Percentiles rank a stretch among this genome's conserved stretches.
phyloP scores from a whole-genome alignment of 1,139 yeast species.

The Hyphopichia burtonii region DNA sequence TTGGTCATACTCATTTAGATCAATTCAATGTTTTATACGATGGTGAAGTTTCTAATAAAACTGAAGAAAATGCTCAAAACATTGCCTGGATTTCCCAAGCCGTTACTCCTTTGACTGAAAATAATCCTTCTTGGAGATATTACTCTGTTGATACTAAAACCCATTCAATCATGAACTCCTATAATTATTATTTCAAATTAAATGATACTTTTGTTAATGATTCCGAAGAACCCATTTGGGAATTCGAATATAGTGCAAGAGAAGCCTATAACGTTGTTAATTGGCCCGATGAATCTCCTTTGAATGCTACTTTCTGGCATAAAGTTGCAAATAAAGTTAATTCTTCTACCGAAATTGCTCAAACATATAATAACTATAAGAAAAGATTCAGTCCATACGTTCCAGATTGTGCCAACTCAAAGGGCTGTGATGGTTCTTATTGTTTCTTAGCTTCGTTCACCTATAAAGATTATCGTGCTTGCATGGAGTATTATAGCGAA shows the following conservation, averaged over 20 bases:
- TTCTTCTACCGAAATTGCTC: not conserved
- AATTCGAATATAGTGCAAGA: constrained; percentile 28
- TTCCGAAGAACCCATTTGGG: constrained; percentile 31
- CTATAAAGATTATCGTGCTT: not conserved
- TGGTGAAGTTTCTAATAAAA: constrained; percentile 14
- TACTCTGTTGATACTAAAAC: constrained; percentile 29
- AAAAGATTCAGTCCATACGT: not conserved
- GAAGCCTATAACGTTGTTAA: constrained; percentile 25
- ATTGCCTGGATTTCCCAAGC: constrained; percentile 32
- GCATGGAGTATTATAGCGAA: not conserved
- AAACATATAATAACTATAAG: not conserved
- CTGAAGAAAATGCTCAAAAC: constrained; percentile 14
- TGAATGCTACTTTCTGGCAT: constrained; percentile 31
- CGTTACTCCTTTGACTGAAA: constrained; percentile 25
- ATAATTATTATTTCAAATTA: constrained; percentile 28
- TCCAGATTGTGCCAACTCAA: not conserved
- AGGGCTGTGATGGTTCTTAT: not conserved
- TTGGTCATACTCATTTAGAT: constrained; percentile 27
- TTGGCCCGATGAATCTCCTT: constrained; percentile 25
- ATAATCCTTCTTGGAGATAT: constrained; percentile 34
- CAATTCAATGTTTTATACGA: constrained; percentile 25
- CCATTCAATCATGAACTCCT: constrained; percentile 27
- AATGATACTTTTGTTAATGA: constrained; percentile 26
- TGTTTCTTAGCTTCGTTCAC: not conserved
- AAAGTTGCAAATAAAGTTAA: constrained; percentile 7